A percentile compares a stretch with the other conserved stretches of the same genome.
Evolutionary conservation across 2,329 filamentous ascomycete species (phyloP).

Genomic region (Verticillium isaacii): DNA sequence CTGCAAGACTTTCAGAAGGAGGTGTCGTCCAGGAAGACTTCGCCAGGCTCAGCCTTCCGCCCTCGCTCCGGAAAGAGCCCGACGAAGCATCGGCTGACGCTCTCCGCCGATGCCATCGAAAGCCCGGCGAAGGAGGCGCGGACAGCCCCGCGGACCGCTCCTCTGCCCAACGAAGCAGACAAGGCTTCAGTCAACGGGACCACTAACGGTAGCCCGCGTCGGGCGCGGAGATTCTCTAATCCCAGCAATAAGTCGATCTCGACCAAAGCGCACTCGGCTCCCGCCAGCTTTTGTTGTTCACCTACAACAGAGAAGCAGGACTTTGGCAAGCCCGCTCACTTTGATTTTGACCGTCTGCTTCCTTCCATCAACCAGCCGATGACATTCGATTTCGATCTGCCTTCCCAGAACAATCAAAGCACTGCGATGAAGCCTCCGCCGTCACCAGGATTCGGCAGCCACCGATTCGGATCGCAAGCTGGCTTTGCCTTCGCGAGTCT

Average conservation of each 20-base stretch:
- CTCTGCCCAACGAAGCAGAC: constrained; percentile 47
- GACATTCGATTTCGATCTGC: constrained; percentile 1
- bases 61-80: constrained; percentile 48
- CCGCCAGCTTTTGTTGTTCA: constrained; percentile 57
- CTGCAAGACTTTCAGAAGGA: constrained; percentile 75
- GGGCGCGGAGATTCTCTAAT: constrained; percentile 49
- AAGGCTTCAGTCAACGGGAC: constrained; percentile 33
- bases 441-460: constrained; percentile 39
- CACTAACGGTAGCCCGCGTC: constrained; percentile 36
- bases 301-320: constrained; percentile 39
- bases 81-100: constrained; percentile 54
- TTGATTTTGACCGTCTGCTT: constrained; percentile 29
- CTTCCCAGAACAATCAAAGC: not conserved
- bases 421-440: constrained; percentile 31
- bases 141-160: constrained; percentile 54
- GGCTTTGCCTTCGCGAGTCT: constrained; percentile 39
- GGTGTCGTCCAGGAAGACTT: constrained; percentile 44
- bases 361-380: constrained; percentile 20
- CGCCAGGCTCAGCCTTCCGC: constrained; percentile 41
- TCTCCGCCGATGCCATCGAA: constrained; percentile 56
- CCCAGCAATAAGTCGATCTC: constrained; percentile 46
- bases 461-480: constrained; percentile 30
- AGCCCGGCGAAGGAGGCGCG: constrained; percentile 49
- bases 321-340: constrained; percentile 31
- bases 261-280: constrained; percentile 63